Percentiles rank a stretch among this genome's conserved stretches.
Conservation (phyloP, 495 filamentous ascomycete species). For the Daldinia vernicosa region DNA sequence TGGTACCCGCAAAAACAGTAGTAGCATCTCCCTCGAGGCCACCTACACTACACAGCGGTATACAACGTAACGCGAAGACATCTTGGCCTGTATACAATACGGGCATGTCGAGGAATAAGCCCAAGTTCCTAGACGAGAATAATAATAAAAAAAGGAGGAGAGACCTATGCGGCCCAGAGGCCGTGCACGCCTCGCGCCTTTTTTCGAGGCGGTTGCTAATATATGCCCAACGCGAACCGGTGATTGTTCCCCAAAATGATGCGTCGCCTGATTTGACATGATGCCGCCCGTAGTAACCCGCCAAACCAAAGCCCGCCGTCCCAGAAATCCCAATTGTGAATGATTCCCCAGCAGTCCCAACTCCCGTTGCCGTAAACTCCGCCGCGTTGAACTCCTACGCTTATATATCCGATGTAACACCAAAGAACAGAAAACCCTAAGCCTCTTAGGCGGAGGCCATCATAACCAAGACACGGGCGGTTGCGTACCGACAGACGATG, state of each 20-base stretch:
- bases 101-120: background rate
- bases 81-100: background rate
- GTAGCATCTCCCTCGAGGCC: conserved; percentile 12
- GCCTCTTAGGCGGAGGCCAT: background rate
- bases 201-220: background rate
- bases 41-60: background rate
- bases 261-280: background rate
- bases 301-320: background rate
- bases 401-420: conserved; percentile 42
- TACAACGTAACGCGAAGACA: background rate
- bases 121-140: background rate
- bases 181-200: background rate
- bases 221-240: conserved; percentile 5
- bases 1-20: background rate
- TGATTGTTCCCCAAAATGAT: conserved; percentile 13
- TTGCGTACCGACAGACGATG: conserved; percentile 11
- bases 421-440: conserved; percentile 40
- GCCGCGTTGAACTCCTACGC: conserved; percentile 48
- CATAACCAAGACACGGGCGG: conserved; percentile 13
- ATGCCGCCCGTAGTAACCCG: conserved; percentile 3
- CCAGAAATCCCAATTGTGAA: conserved; percentile 13
- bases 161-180: background rate
- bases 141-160: background rate
- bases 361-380: conserved; percentile 43
- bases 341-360: conserved; percentile 19